These are phyloP conservation scores for Boletellus ananiceps DNA, from an alignment of 768 basidiomycete genomes.

Conservation along the genomic window DNA sequence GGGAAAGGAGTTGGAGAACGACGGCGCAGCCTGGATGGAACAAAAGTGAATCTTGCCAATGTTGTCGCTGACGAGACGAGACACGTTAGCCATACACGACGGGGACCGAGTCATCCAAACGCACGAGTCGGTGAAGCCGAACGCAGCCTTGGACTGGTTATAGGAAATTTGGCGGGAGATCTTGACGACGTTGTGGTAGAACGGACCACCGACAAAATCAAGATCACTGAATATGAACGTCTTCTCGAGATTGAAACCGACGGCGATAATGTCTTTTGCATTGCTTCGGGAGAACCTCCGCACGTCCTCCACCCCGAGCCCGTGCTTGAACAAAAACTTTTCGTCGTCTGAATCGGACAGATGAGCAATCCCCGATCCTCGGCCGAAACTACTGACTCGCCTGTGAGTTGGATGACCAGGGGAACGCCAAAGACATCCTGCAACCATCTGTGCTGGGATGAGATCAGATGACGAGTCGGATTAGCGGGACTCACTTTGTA, in stretches of 20 bases:
- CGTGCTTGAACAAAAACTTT: constrained; percentile 97
- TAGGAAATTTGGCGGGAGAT: constrained; percentile 91
- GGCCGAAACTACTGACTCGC: constrained; percentile 36
- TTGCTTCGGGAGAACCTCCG: constrained; percentile 78
- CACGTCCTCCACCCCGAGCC: constrained; percentile 86
- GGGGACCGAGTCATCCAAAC: constrained; percentile 26
- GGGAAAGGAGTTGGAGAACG: constrained; percentile 97
- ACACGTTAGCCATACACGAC: background rate
- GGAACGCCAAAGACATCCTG: constrained; percentile 96
- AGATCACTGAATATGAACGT: constrained; percentile 98
- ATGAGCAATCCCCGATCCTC: background rate
- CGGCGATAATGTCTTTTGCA: constrained; percentile 94
- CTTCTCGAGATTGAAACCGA: constrained; percentile 86
- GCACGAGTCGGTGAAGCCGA: constrained; percentile 95
- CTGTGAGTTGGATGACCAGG: constrained; percentile 92
- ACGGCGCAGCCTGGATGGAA: constrained; percentile 90
- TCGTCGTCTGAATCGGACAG: constrained; percentile 72
- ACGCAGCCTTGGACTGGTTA: constrained; percentile 91
- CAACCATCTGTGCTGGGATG: constrained; percentile 63
- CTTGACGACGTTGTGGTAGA: constrained; percentile 91
- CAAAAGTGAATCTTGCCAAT: constrained; percentile 98
- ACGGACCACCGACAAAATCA: constrained; percentile 83
- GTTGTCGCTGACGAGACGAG: constrained; percentile 68
- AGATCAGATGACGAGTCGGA: background rate
- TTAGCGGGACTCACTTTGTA: constrained; percentile 67